phyloP scores from a whole-genome alignment of 192 early-diverging fungal species.

The Linnemannia zychae region DNA sequence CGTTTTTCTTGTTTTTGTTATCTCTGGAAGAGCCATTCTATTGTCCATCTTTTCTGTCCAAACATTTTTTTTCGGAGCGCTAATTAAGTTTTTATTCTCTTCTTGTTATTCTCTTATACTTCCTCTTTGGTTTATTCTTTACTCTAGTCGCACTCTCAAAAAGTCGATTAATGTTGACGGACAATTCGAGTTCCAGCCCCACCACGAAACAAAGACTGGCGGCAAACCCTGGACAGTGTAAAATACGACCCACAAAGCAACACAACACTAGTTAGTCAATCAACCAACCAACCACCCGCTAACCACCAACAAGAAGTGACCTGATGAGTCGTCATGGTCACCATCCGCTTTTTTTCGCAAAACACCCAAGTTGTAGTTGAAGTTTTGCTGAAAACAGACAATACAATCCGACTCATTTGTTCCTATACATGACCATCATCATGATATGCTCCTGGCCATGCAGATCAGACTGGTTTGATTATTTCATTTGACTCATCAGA shows the following conservation, averaged over 20 bases:
- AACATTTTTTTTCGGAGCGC: not conserved
- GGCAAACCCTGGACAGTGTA: conserved; percentile 50
- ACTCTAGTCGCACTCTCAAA: conserved; percentile 36
- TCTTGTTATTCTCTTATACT: not conserved
- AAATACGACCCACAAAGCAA: conserved; percentile 6
- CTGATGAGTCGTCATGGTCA: not conserved
- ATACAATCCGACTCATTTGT: too few species aligned
- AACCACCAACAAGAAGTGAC: not conserved
- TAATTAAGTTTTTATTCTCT: not conserved
- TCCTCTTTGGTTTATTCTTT: not conserved
- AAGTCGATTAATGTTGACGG: conserved; percentile 36
- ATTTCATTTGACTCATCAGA: not conserved
- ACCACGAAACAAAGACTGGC: conserved; percentile 33
- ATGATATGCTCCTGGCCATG: too few species aligned
- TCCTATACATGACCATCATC: not conserved
- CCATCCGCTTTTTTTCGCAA: not conserved
- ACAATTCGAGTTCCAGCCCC: conserved; percentile 42
- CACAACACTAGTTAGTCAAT: not conserved
- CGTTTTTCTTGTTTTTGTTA: not conserved
- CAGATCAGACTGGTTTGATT: not conserved
- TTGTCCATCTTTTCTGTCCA: not conserved
- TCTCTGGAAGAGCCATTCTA: not conserved
- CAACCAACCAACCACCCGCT: not conserved
- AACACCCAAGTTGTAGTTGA: too few species aligned
- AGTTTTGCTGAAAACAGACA: too few species aligned